These are phyloP conservation scores for Murraya koenigii DNA, from an alignment of 345 rosid genomes.

Conservation along the genomic window DNA sequence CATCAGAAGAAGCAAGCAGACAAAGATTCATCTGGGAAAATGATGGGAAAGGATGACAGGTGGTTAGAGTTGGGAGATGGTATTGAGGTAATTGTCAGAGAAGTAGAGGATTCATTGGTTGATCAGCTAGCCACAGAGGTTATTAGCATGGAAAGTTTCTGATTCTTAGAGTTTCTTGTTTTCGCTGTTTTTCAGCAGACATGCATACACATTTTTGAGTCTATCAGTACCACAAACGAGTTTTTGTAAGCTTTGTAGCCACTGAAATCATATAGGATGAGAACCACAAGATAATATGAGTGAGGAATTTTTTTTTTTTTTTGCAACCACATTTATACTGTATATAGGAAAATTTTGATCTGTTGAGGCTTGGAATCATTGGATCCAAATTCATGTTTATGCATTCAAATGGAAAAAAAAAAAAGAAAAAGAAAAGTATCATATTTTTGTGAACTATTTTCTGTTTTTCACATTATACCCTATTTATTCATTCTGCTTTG, in stretches of 20 bases:
- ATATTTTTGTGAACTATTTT: background rate
- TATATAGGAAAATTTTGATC: slow-evolving; percentile 19
- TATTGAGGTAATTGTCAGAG: slow-evolving; percentile 53
- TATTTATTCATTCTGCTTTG: background rate
- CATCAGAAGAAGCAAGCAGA: slow-evolving; percentile 43
- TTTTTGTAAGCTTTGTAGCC: background rate
- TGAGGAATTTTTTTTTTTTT: background rate
- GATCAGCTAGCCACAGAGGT: slow-evolving; percentile 66
- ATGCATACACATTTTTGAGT: background rate
- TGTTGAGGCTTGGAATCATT: slow-evolving; percentile 14
- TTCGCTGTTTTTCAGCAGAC: slow-evolving; percentile 11
- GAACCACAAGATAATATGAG: slow-evolving; percentile 12
- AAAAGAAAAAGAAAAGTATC: background rate
- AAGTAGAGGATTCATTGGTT: slow-evolving; percentile 61
- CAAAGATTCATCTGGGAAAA: slow-evolving; percentile 30
- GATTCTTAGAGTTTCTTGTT: slow-evolving; percentile 10
- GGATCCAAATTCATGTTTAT: slow-evolving; percentile 5
- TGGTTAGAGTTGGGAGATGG: slow-evolving; percentile 60
- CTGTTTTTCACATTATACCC: background rate
- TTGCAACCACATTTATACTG: background rate
- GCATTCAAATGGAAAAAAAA: background rate
- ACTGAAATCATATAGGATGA: background rate
- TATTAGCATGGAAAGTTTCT: slow-evolving; percentile 36
- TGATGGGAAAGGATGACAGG: slow-evolving; percentile 46
- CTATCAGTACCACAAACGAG: background rate